These are phyloP conservation scores for Magnolia changhungtana DNA, from an alignment of 164 flowering plant genomes.

Conservation along the genomic window DNA sequence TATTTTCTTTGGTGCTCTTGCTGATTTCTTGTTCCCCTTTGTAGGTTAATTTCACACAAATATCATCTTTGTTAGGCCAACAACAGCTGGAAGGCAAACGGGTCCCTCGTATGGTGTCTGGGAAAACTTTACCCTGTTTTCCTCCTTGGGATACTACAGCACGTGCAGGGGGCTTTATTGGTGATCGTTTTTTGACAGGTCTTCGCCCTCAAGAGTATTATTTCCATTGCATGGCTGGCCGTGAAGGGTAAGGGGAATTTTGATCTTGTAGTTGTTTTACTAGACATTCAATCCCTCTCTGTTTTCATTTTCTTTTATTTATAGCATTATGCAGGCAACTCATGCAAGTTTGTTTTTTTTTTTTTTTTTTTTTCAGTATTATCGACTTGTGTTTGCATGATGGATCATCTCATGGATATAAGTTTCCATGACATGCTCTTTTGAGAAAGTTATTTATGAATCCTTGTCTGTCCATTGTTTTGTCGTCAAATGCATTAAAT, in stretches of 20 bases:
- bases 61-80: slow-evolving; percentile 86
- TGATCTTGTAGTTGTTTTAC: not conserved
- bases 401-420: no score
- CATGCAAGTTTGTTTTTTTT: no score
- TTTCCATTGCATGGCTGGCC: slow-evolving; percentile 99
- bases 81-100: slow-evolving; percentile 96
- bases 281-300: not conserved
- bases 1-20: not conserved
- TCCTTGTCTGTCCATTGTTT: no score
- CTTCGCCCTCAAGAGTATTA: slow-evolving; percentile 98
- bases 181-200: slow-evolving; percentile 87
- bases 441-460: no score
- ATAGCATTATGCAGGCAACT: no score
- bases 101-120: slow-evolving; percentile 97
- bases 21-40: not conserved
- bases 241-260: slow-evolving; percentile 76
- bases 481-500: no score
- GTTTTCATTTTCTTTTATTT: not conserved
- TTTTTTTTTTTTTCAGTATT: no score
- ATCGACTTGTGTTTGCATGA: no score
- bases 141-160: slow-evolving; percentile 87
- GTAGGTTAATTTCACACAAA: slow-evolving; percentile 93
- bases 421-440: no score
- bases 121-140: slow-evolving; percentile 91
- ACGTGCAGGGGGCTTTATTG: slow-evolving; percentile 91